phyloP scores from a whole-genome alignment of 768 basidiomycete genomes.

The Tricholoma hemisulphureum region DNA sequence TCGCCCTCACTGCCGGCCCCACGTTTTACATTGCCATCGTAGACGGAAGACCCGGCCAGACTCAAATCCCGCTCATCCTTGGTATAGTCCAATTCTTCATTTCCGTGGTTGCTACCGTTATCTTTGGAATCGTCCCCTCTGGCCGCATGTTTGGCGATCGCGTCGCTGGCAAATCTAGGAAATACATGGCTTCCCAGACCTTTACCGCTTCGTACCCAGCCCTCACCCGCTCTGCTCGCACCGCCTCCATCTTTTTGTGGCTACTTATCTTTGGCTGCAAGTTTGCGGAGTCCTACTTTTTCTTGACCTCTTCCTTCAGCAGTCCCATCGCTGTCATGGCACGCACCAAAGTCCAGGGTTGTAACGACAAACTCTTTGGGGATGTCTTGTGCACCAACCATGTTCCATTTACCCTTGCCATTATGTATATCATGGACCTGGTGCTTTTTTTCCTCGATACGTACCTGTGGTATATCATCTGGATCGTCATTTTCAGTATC shows the following conservation, averaged over 20 bases:
- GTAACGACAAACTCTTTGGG: slow-evolving; percentile 83
- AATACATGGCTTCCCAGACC: slow-evolving; percentile 98
- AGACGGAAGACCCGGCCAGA: slow-evolving; percentile 57
- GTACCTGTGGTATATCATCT: slow-evolving; percentile 99
- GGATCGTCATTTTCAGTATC: slow-evolving; percentile 94
- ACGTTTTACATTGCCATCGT: slow-evolving; percentile 91
- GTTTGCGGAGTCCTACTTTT: slow-evolving; percentile 96
- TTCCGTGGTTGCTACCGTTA: slow-evolving; percentile 76
- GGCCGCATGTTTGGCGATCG: slow-evolving; percentile 99
- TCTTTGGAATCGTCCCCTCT: slow-evolving; percentile 88
- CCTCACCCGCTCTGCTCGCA: slow-evolving; percentile 68
- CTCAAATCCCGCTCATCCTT: slow-evolving; percentile 83
- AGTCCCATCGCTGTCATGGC: slow-evolving; percentile 97
- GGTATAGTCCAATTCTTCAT: slow-evolving; percentile 93
- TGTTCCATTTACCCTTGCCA: slow-evolving; percentile 88
- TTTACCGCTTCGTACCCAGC: slow-evolving; percentile 97
- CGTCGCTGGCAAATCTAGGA: slow-evolving; percentile 94
- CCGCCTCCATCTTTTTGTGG: slow-evolving; percentile 87
- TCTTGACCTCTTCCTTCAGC: slow-evolving; percentile 95
- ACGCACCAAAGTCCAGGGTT: slow-evolving; percentile 88
- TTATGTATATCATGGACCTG: slow-evolving; percentile 99
- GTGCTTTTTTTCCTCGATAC: slow-evolving; percentile 99
- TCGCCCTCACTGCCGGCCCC: slow-evolving; percentile 90
- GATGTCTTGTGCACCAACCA: slow-evolving; percentile 83
- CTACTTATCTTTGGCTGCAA: slow-evolving; percentile 94